Percentiles rank a stretch among this genome's conserved stretches.
phyloP scores from a whole-genome alignment of 805 yeast genomes.

The Candida railenensis region DNA sequence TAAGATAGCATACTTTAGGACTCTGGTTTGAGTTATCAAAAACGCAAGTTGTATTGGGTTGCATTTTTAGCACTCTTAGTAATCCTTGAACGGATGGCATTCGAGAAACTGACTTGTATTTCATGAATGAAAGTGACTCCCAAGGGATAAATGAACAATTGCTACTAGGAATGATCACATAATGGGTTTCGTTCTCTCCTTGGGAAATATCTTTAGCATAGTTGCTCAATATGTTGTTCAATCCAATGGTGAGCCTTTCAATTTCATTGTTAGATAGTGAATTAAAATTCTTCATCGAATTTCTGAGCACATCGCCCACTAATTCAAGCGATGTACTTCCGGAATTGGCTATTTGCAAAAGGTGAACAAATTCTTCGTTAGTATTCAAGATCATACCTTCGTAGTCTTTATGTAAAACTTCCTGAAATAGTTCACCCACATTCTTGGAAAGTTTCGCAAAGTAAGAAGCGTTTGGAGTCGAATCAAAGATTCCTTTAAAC shows the following conservation, averaged over 20 bases:
- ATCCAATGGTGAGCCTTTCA: not conserved
- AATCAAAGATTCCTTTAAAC: slow-evolving; percentile 60
- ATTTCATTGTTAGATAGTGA: not conserved
- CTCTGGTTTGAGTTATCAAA: not conserved
- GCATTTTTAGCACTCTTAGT: not conserved
- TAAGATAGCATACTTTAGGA: slow-evolving; percentile 45
- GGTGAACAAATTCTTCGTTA: not conserved
- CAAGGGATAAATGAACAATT: slow-evolving; percentile 77
- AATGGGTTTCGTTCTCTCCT: slow-evolving; percentile 40
- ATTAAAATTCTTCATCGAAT: not conserved
- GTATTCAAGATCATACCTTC: not conserved
- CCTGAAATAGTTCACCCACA: not conserved
- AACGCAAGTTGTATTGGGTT: not conserved
- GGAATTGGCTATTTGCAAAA: not conserved
- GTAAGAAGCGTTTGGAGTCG: not conserved
- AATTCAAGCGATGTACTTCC: not conserved
- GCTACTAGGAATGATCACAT: slow-evolving; percentile 68
- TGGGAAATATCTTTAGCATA: not conserved
- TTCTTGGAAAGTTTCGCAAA: not conserved
- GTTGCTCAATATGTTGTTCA: not conserved
- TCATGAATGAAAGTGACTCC: slow-evolving; percentile 72
- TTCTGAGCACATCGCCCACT: not conserved
- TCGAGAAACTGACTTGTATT: slow-evolving; percentile 60
- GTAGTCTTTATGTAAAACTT: not conserved
- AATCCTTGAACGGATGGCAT: slow-evolving; percentile 56